These are phyloP conservation scores for Eutrema japonicum DNA, from an alignment of 345 rosid genomes.

Conservation along the genomic window DNA sequence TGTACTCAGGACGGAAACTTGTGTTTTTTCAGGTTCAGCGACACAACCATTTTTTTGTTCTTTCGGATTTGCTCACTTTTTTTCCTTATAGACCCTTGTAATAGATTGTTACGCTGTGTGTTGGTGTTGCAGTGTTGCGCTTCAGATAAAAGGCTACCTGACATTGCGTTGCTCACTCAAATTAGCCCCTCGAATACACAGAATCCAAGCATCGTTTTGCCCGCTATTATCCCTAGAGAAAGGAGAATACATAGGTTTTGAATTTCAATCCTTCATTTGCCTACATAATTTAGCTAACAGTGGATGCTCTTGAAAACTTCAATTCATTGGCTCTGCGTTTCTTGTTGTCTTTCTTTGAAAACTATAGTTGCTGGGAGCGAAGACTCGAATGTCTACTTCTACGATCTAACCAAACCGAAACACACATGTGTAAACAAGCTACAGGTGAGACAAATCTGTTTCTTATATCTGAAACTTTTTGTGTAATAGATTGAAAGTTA, in stretches of 20 bases:
- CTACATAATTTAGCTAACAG: not conserved
- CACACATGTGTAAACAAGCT: conserved; percentile 94
- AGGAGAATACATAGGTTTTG: conserved; percentile 89
- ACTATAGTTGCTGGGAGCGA: conserved; percentile 86
- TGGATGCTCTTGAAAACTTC: conserved; percentile 5
- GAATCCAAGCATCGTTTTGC: conserved; percentile 82
- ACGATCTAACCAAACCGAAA: conserved; percentile 83
- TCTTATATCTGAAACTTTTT: not conserved
- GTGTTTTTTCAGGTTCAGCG: conserved; percentile 81
- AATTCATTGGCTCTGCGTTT: conserved; percentile 7
- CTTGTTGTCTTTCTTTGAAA: conserved; percentile 32
- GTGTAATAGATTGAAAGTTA: not conserved
- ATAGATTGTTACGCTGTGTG: conserved; percentile 19
- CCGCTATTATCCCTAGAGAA: conserved; percentile 88
- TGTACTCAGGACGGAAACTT: conserved; percentile 90
- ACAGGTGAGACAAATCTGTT: conserved; percentile 57
- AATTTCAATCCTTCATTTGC: not conserved
- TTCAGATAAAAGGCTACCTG: conserved; percentile 83
- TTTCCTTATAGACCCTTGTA: not conserved
- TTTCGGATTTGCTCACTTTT: not conserved
- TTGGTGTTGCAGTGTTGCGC: conserved; percentile 67
- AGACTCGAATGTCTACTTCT: conserved; percentile 92
- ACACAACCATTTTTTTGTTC: not conserved
- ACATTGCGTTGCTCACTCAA: conserved; percentile 87
- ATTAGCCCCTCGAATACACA: conserved; percentile 70